Conservation (phyloP, 164 flowering plant genomes). For the Saururus chinensis region DNA sequence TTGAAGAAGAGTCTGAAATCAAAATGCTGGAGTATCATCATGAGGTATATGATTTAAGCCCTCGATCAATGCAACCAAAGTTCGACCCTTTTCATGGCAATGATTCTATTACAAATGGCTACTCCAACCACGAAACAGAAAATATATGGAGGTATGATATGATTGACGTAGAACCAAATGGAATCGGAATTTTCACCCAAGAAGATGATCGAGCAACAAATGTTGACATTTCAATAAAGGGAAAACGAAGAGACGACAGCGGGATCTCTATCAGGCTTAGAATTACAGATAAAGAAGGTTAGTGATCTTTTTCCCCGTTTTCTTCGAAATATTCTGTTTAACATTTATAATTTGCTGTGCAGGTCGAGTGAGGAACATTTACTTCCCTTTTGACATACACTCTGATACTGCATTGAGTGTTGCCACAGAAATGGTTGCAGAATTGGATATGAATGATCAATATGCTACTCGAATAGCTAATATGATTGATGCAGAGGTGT, state of each 20-base stretch:
- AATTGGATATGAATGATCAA: slow-evolving; percentile 78
- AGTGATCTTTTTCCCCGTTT: not conserved
- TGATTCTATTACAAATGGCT: slow-evolving; percentile 26
- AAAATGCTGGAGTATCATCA: slow-evolving; percentile 23
- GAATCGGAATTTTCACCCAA: slow-evolving; percentile 43
- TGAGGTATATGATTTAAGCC: slow-evolving; percentile 24
- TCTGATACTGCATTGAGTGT: slow-evolving; percentile 77
- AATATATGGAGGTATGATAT: slow-evolving; percentile 28
- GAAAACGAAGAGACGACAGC: slow-evolving; percentile 55
- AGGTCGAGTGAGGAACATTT: slow-evolving; percentile 77
- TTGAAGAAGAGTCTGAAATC: slow-evolving; percentile 56
- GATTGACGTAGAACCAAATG: slow-evolving; percentile 29
- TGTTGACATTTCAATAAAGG: slow-evolving; percentile 63
- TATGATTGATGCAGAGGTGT: slow-evolving; percentile 84
- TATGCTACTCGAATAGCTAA: slow-evolving; percentile 77
- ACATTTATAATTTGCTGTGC: slow-evolving; percentile 13
- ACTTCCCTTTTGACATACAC: slow-evolving; percentile 79
- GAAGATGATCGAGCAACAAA: slow-evolving; percentile 47
- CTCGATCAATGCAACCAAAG: slow-evolving; percentile 28
- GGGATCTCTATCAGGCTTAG: slow-evolving; percentile 73
- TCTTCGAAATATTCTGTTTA: not conserved
- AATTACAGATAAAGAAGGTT: slow-evolving; percentile 83
- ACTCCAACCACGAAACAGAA: slow-evolving; percentile 25
- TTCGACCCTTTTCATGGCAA: slow-evolving; percentile 13
- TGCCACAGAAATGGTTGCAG: slow-evolving; percentile 85